Conservation (phyloP, 306 rosid genomes). For the Cucumis hystrix region DNA sequence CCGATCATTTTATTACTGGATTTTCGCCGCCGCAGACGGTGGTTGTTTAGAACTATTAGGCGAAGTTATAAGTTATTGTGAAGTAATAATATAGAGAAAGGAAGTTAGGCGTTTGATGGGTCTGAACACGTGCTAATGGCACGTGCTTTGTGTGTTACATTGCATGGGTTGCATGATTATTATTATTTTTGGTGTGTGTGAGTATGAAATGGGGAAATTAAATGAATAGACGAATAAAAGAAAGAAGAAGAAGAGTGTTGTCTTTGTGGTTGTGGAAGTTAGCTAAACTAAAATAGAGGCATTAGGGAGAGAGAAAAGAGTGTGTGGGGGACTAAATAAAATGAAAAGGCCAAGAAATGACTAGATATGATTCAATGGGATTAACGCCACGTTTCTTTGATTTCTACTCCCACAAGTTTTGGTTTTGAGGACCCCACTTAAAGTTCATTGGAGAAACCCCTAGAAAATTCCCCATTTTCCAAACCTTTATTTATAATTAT, state of each 20-base stretch:
- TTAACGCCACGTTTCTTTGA: neutral
- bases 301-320: no score
- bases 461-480: neutral
- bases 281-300: neutral
- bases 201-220: neutral
- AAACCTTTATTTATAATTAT: no score
- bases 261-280: neutral
- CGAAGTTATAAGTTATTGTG: no score
- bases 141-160: neutral
- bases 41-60: neutral
- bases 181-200: neutral
- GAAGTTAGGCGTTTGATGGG: neutral
- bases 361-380: neutral
- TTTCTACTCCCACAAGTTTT: neutral
- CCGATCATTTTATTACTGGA: conserved; percentile 30
- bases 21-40: neutral
- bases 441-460: neutral
- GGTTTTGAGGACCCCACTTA: neutral
- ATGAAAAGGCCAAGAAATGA: neutral
- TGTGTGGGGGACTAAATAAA: no score
- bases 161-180: neutral
- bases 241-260: no score
- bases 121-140: neutral
- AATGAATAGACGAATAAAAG: no score
- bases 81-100: neutral